phyloP scores from a whole-genome alignment of 106 monocot genomes.

The Phalaenopsis equestris region DNA sequence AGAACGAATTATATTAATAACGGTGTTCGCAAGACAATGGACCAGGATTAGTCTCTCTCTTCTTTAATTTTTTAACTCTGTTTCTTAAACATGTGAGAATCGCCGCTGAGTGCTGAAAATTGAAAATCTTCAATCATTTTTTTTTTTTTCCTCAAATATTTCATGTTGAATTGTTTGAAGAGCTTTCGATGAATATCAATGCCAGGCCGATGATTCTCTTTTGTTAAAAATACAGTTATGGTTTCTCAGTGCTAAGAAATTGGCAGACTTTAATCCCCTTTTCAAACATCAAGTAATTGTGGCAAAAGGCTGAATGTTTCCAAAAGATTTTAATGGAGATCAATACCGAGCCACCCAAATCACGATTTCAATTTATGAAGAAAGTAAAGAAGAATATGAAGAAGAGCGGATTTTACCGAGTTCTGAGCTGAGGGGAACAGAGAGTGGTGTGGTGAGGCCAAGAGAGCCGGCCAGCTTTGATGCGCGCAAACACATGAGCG shows the following conservation, averaged over 20 bases:
- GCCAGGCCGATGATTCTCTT: too few relatives aligned
- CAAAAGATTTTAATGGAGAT: too few relatives aligned
- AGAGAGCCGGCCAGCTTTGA: constrained; percentile 11
- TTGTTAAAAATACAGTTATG: not conserved
- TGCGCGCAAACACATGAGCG: constrained; percentile 14
- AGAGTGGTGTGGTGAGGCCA: not conserved
- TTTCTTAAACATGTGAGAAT: not conserved
- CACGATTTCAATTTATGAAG: not conserved
- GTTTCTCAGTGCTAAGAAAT: not conserved
- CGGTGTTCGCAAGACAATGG: too few relatives aligned
- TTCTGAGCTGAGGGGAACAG: not conserved
- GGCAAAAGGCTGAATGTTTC: not conserved
- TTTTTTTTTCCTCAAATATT: not conserved
- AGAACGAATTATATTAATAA: too few relatives aligned
- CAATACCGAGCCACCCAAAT: too few relatives aligned
- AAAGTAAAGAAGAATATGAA: not conserved
- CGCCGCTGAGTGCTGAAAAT: not conserved
- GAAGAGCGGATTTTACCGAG: constrained; percentile 9
- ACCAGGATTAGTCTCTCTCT: too few relatives aligned
- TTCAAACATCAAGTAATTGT: not conserved
- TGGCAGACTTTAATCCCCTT: not conserved
- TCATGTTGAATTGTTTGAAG: not conserved
- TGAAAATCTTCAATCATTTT: not conserved
- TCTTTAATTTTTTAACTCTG: too few relatives aligned
- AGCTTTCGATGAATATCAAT: too few relatives aligned